Base-by-base conservation (phyloP, 1,284 basidiomycete genomes). In the Stereum hirsutum region DNA sequence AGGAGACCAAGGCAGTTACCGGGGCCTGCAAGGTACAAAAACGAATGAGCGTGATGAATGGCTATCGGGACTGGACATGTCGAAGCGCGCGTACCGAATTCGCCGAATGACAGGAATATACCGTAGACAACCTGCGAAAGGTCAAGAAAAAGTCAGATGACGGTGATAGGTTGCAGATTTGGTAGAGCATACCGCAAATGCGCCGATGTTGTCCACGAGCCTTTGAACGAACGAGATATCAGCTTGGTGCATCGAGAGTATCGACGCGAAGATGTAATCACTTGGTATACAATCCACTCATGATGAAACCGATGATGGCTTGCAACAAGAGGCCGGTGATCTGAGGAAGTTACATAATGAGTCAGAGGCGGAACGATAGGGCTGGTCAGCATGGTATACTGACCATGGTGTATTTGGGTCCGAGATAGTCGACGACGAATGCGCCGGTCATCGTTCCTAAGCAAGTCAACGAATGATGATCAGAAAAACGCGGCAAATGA, bases 61-160 rank as follows among this genome's bases (percentile, higher is more conserved):
- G n/a, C n/a, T n/a, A n/a, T n/a, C n/a, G n/a, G n/a, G n/a, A n/a
- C n/a, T n/a, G n/a, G n/a, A 26, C 24, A 41, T 19, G 20, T 17
- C 6, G 23, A 27, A 23, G 8, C 10, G 10, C 24, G 19, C 62
- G 27, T 42, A 70, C 79, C 80, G 39, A 89, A 61, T 62, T 91
- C 89, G 39, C 90, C 91, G 48, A 89, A 85, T 51, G 76, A 81
- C 45, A 95, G 59, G 75, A 96, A 98, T 43, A 96, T 78, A 7
- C 93, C 92, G 54, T 95, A 96, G 7, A 96, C 66, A 34, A 92
- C 75, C 64, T 78, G 43, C 6, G 4, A 25, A 10, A 14, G 24
- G 6, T n/a, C 8, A 23, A 17, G 11, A 1, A 12, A 11, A 23
- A 7, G 12, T 8, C 11, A 7, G 2, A 2, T 17, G n/a, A 12